These are phyloP conservation scores for Malassezia restricta DNA, from an alignment of 1,284 basidiomycete species.

Conservation along the genomic window DNA sequence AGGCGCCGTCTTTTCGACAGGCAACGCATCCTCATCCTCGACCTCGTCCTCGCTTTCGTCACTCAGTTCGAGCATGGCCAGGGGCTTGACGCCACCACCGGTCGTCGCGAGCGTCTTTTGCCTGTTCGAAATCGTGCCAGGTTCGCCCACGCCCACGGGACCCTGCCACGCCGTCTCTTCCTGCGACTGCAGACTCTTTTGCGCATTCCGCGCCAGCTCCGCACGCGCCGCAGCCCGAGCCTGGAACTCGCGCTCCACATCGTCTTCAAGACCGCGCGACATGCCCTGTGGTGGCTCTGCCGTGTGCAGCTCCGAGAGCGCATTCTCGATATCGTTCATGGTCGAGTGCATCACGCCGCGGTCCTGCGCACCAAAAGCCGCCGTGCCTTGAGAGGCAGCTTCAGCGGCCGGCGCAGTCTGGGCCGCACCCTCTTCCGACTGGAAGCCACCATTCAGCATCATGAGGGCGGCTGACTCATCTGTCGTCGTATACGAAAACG, in stretches of 20 bases:
- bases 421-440: not conserved
- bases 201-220: conserved; percentile 40
- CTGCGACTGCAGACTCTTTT: conserved; percentile 30
- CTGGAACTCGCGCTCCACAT: conserved; percentile 19
- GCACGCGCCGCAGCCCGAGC: conserved; percentile 31
- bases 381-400: not conserved
- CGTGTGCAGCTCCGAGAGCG: conserved; percentile 34
- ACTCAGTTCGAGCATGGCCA: conserved; percentile 39
- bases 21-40: conserved; percentile 8
- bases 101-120: not conserved
- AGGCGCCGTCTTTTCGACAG: not conserved
- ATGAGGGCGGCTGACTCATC: conserved; percentile 21
- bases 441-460: conserved; percentile 20
- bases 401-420: not conserved
- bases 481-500: conserved; percentile 65
- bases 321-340: conserved; percentile 45
- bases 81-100: conserved; percentile 15
- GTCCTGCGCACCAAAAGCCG: not conserved
- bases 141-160: conserved; percentile 14
- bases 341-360: conserved; percentile 38
- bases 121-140: conserved; percentile 1
- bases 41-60: conserved; percentile 39
- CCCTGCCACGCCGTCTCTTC: conserved; percentile 20
- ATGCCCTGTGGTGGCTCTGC: not conserved
- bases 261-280: conserved; percentile 11